Evolutionary conservation across 2,329 filamentous ascomycete genomes (phyloP).

Genomic region (Fusarium compactum): DNA sequence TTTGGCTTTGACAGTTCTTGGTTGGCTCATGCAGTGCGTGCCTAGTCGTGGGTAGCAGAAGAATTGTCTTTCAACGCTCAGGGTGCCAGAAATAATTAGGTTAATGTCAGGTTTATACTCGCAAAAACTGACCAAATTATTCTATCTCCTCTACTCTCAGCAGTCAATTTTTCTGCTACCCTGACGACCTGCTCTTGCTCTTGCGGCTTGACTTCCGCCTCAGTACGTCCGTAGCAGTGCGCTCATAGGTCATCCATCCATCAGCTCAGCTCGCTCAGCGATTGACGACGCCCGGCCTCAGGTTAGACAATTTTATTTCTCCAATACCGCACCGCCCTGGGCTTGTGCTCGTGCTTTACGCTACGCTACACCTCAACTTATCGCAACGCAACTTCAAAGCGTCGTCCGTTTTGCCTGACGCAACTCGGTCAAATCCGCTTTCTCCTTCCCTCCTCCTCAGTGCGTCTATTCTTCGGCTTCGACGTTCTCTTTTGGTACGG

Average conservation of each 20-base stretch:
- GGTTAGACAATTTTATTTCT: conserved; percentile 48
- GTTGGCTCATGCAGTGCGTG: conserved; percentile 18
- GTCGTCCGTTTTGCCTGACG: conserved; percentile 44
- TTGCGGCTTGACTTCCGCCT: conserved; percentile 28
- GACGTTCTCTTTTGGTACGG: conserved; percentile 11
- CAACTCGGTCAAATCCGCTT: conserved; percentile 38
- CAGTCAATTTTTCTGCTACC: neutral
- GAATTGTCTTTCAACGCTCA: neutral
- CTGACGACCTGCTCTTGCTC: conserved; percentile 1
- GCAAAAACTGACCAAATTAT: neutral
- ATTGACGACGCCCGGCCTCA: conserved; percentile 10
- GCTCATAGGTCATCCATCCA: conserved; percentile 25
- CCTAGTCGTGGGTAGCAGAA: neutral
- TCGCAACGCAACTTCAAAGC: conserved; percentile 40
- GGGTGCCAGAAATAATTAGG: neutral
- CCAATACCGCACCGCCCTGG: conserved; percentile 25
- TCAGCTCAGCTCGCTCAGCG: conserved; percentile 11
- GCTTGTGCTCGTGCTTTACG: conserved; percentile 13
- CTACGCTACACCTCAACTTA: conserved; percentile 17
- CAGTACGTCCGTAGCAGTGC: neutral
- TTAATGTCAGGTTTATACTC: neutral
- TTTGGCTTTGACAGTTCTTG: conserved; percentile 14
- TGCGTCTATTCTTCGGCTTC: conserved; percentile 38
- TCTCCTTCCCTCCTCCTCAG: conserved; percentile 22
- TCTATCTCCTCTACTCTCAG: neutral